A percentile compares a stretch with the other conserved stretches of the same genome.
These are phyloP conservation scores for Crithidia fasciculata DNA, from an alignment of 208 protist species.

Conservation along the genomic window DNA sequence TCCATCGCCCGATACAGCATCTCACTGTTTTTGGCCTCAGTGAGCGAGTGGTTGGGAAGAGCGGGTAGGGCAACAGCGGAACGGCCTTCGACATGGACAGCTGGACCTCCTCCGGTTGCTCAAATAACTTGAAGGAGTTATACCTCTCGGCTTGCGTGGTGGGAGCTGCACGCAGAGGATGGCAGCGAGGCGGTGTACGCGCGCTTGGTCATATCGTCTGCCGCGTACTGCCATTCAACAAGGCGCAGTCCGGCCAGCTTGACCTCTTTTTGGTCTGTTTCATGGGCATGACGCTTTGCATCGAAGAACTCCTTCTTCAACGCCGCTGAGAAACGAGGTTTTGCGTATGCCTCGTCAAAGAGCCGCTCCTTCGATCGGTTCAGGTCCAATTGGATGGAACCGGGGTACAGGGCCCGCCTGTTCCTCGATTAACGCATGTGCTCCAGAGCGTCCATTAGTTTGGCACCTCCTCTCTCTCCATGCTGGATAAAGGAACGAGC, in stretches of 20 bases:
- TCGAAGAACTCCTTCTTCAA: not conserved
- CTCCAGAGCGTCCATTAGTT: not conserved
- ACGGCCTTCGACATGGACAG: not conserved
- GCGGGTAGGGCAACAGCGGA: no score
- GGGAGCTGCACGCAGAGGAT: not conserved
- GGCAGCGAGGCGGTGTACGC: not conserved
- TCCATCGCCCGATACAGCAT: not conserved
- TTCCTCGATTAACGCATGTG: not conserved
- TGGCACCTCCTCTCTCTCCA: no score
- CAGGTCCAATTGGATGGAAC: not conserved
- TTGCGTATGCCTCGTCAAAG: not conserved
- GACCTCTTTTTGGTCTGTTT: not conserved
- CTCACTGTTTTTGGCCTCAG: not conserved
- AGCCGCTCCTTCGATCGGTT: not conserved
- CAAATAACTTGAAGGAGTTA: not conserved
- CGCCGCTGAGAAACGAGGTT: not conserved
- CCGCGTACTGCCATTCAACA: not conserved
- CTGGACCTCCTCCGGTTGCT: not conserved
- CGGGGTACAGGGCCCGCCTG: not conserved
- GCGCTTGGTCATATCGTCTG: not conserved
- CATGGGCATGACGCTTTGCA: not conserved
- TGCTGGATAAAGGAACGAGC: not conserved
- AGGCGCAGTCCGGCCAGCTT: no score
- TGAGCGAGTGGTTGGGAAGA: not conserved
- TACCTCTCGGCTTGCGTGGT: not conserved